Evolutionary conservation across 345 rosid species (phyloP).

Genomic region (Hibiscus syriacus): DNA sequence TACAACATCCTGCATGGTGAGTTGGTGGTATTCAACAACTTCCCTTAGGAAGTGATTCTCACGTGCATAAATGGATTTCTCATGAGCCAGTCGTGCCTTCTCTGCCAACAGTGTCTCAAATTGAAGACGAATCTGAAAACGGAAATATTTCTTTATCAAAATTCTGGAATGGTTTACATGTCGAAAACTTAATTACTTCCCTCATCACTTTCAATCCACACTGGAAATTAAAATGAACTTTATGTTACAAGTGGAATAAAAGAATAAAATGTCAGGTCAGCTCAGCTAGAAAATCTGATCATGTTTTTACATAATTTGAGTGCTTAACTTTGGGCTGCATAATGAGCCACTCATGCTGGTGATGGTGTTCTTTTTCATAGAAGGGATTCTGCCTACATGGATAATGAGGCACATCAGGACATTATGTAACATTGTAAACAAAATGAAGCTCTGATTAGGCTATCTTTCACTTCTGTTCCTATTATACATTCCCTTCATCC

Average conservation of each 20-base stretch:
- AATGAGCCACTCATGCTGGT: not conserved
- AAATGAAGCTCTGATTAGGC: not conserved
- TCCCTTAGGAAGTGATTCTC: constrained; percentile 91
- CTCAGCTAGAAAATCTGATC: not conserved
- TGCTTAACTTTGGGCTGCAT: constrained; percentile 1
- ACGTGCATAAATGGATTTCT: constrained; percentile 70
- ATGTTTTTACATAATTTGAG: not conserved
- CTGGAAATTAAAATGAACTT: not conserved
- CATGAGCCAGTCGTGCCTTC: constrained; percentile 95
- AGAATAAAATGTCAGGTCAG: not conserved
- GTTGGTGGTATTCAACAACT: constrained; percentile 91
- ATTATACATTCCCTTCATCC: not conserved
- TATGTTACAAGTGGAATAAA: not conserved
- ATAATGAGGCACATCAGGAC: not conserved
- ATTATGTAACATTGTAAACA: not conserved
- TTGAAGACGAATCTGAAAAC: constrained; percentile 70
- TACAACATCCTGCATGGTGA: constrained; percentile 91
- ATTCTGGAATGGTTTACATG: not conserved
- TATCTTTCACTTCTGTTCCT: not conserved
- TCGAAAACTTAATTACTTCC: not conserved
- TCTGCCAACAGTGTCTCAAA: constrained; percentile 84
- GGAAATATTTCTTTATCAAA: constrained; percentile 10
- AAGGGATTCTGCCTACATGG: not conserved
- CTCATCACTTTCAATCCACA: not conserved
- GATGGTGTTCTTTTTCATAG: not conserved